Base-by-base conservation (phyloP, 306 rosid species). In the Astragalus glycyphyllos region DNA sequence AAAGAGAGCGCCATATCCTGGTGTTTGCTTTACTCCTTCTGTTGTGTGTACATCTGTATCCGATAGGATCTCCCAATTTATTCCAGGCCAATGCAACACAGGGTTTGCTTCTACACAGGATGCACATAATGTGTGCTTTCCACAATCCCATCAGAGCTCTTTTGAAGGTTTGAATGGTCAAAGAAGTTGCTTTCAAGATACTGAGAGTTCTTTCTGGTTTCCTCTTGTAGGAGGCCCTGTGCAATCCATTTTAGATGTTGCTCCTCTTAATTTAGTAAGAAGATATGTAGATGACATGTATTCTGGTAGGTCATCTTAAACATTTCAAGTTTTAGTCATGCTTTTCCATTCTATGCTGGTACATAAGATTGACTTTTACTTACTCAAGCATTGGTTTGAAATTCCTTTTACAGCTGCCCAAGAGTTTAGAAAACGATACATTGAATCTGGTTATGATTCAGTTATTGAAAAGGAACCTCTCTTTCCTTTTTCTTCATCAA, bases 241-340 rank as follows among this genome's bases (percentile, higher is more conserved):
- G 60, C 68, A 68, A 35, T 84, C 96, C 58, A 64, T 85, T 68
- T 84, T 91, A 61, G 99, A 94, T 76, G 96, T 89, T 77, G 83
- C 90, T 80, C 90, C 96, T 4, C 90, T 94, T 79, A 74, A 74
- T 79, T 82, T 94, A 61, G 84, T 84, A 68, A 86, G 86, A 78
- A 74, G 70, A 65, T 94, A 80, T 80, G 81, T 81, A 53, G 83
- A 87, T n/a, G 96, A 87, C 72, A 87, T 86, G 76, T 61, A 68
- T 66, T 75, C 75, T 64, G 96, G 97, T 94, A 83, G 56, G 85
- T 61, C 53, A 44, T 58, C 14, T 76, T 54, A 60, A 81, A 70
- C 63, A 66, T 71, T 37, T 72, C 6, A 13, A 35, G 46, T 57
- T 45, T 78, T 73, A 68, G 69, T 61, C 34, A 32, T 68, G 51